These are phyloP conservation scores for Penicillium sumatraense DNA, from an alignment of 2,329 filamentous ascomycete species.

Conservation along the genomic window DNA sequence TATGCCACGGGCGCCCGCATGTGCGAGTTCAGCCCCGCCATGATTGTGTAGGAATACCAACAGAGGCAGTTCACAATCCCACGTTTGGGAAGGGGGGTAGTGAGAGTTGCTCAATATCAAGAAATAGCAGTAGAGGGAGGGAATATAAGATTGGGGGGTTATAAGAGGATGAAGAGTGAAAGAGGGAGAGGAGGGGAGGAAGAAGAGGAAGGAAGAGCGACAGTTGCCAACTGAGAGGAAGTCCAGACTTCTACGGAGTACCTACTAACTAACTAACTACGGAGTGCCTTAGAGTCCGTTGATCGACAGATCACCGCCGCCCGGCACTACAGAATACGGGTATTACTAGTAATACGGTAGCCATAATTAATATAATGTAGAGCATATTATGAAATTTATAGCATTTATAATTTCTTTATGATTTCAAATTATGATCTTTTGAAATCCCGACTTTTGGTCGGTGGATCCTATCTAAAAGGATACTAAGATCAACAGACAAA, in stretches of 20 bases:
- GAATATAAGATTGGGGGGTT: too few species aligned
- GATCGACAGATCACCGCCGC: slow-evolving; percentile 24
- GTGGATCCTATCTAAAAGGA: too few species aligned
- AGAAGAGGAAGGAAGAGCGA: not conserved
- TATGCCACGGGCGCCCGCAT: slow-evolving; percentile 5
- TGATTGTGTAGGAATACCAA: not conserved
- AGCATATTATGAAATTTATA: too few species aligned
- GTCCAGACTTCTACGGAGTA: not conserved
- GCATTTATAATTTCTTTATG: too few species aligned
- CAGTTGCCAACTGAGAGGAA: too few species aligned
- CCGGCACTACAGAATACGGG: not conserved
- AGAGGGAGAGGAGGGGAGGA: not conserved
- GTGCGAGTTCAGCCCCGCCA: slow-evolving; percentile 18
- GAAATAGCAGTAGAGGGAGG: too few species aligned
- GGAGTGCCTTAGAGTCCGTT: not conserved
- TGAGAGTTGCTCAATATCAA: too few species aligned
- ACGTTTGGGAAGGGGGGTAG: not conserved
- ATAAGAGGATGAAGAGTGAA: not conserved
- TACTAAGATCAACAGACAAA: too few species aligned
- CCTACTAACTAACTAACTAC: too few species aligned
- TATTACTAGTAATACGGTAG: not conserved
- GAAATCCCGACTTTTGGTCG: too few species aligned
- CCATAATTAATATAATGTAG: too few species aligned
- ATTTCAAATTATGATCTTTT: too few species aligned
- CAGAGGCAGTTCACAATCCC: not conserved